Evolutionary conservation across 306 rosid genomes (phyloP).

Genomic region (Benincasa hispida): DNA sequence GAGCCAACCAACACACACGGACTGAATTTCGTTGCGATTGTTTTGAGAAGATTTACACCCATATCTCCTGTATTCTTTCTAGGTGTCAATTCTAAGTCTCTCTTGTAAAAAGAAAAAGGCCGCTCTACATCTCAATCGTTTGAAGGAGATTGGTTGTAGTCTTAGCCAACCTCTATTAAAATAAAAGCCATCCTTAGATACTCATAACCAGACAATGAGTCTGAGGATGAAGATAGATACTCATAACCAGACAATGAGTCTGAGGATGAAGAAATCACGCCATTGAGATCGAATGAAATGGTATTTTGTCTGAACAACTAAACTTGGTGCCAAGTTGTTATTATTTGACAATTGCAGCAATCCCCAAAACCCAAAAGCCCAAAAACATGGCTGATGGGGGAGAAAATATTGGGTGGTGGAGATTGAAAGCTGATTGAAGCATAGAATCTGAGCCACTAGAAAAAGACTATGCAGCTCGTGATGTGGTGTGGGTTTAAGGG

Average conservation of each 20-base stretch:
- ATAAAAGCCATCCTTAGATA: too few relatives aligned
- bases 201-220: background rate
- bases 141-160: background rate
- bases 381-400: background rate
- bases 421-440: background rate
- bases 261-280: background rate
- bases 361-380: background rate
- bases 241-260: background rate
- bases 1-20: background rate
- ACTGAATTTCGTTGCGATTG: background rate
- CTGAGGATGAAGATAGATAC: background rate
- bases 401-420: background rate
- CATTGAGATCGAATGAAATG: background rate
- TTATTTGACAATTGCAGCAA: background rate
- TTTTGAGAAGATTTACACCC: background rate
- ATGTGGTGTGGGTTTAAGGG: background rate
- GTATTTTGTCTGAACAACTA: background rate
- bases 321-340: background rate
- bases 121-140: background rate
- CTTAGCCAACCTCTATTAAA: background rate
- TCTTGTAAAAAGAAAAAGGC: background rate
- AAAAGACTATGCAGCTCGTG: constrained; percentile 8
- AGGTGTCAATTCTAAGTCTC: background rate
- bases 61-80: background rate
- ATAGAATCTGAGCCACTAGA: background rate